Evolutionary conservation across 495 filamentous ascomycete genomes (phyloP).

Genomic region (Friedmanniomyces simplex): DNA sequence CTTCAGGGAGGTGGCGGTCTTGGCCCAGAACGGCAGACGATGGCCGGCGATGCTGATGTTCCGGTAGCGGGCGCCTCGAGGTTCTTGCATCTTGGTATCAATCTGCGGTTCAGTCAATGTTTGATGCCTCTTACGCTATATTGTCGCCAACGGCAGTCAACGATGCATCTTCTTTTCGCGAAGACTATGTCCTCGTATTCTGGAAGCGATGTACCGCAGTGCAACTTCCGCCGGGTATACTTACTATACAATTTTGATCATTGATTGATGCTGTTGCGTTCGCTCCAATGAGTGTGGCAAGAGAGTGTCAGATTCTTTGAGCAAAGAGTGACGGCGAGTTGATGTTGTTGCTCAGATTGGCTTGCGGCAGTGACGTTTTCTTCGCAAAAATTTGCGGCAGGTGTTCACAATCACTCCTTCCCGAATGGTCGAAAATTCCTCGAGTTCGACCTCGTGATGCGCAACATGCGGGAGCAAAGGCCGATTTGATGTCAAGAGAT

Average conservation of each 20-base stretch:
- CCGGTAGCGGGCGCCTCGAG: not conserved
- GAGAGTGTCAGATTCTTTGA: no score
- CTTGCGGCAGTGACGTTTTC: not conserved
- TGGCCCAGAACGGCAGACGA: slow-evolving; percentile 3
- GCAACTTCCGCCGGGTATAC: not conserved
- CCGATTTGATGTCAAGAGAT: not conserved
- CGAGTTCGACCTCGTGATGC: not conserved
- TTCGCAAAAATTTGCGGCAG: not conserved
- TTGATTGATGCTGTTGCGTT: not conserved
- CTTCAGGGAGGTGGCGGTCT: not conserved
- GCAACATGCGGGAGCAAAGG: not conserved
- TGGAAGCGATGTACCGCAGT: no score
- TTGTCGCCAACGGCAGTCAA: no score
- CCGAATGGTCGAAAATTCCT: not conserved
- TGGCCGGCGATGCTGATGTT: no score
- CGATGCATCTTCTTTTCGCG: no score
- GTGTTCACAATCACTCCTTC: not conserved
- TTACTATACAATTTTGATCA: not conserved
- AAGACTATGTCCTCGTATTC: no score
- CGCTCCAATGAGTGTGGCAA: no score
- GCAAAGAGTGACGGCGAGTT: no score
- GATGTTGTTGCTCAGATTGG: no score
- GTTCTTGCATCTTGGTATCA: not conserved
- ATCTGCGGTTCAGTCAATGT: not conserved
- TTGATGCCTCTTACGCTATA: no score